Base-by-base conservation (phyloP, 257 asterid species). In the Nicotiana otophora region DNA sequence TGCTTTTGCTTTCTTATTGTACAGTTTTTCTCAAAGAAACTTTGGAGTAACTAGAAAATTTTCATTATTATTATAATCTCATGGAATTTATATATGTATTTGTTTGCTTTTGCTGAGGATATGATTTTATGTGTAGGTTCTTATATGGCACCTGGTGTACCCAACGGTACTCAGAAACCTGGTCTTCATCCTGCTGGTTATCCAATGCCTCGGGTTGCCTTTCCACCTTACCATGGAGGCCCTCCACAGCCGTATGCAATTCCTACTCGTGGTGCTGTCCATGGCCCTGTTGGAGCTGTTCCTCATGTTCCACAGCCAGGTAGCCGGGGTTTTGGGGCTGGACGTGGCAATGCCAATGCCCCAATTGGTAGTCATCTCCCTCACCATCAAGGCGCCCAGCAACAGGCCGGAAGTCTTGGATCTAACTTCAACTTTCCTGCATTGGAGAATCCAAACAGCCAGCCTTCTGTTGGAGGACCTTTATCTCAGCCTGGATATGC, bases 231-330 rank as follows among this genome's bases (percentile, higher is more conserved):
- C 89, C 99, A 90, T 83, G 98, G 97, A 51, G 97, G 91, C 19
- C 96, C 93, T 68, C 97, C 98, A 0, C 99, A 96, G 84, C 98
- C 99, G 10, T 94, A 96, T 88, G 99, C 98, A 81, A 96, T 96
- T 82, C 99, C 99, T 53, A 85, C 94, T 74, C 98, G 98, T 82
- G 95, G 97, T 77, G 95, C 97, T 78, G 97, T 92, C 69, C 98
- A 94, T 90, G 99, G 98, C 33, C 98, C 98, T 82, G 97, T 93
- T 86, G 98, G 98, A 58, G 90, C 96, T 42, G 92, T 90, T 69
- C 98, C 98, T 81, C 99, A 96, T 87, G 88, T 91, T 85, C 98
- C 98, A 60, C 97, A 91, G 82, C 91, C 97, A n/a, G 98, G 98
- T 83, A 96, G 86, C 87, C 90, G 94, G 68, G 99, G 98, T 69